Evolutionary conservation across 345 rosid genomes (phyloP).

Genomic region (Pseudoturritis turrita): DNA sequence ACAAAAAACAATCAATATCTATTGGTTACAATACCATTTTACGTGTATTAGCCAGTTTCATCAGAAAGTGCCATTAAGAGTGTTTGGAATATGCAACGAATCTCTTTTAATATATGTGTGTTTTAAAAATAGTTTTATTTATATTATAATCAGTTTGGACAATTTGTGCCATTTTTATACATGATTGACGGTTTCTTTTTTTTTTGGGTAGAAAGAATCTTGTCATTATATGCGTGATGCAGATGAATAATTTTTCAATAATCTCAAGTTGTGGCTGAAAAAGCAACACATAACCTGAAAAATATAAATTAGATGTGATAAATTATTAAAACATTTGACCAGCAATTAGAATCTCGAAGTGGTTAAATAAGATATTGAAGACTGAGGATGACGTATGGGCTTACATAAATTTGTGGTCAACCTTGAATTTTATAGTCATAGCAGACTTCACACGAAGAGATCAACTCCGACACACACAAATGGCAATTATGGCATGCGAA

Average conservation of each 20-base stretch:
- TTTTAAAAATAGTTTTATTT: neutral
- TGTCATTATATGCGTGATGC: slow-evolving; percentile 11
- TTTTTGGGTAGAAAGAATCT: slow-evolving; percentile 6
- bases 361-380: slow-evolving; percentile 2
- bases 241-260: neutral
- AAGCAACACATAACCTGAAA: slow-evolving; percentile 16
- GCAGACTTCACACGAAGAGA: slow-evolving; percentile 23
- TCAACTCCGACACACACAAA: slow-evolving; percentile 21
- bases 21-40: neutral
- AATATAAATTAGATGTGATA: neutral
- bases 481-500: neutral
- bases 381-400: slow-evolving; percentile 31
- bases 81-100: neutral
- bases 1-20: too few relatives aligned
- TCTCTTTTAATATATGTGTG: slow-evolving; percentile 2
- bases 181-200: neutral
- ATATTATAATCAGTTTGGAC: neutral
- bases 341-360: neutral
- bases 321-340: slow-evolving; percentile 13
- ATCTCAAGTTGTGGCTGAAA: slow-evolving; percentile 2
- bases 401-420: slow-evolving; percentile 23
- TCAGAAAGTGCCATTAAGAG: neutral
- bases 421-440: slow-evolving; percentile 14
- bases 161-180: neutral
- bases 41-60: neutral